Conservation (phyloP, 176 grass and related monocot species). For the Paspalum vaginatum region DNA sequence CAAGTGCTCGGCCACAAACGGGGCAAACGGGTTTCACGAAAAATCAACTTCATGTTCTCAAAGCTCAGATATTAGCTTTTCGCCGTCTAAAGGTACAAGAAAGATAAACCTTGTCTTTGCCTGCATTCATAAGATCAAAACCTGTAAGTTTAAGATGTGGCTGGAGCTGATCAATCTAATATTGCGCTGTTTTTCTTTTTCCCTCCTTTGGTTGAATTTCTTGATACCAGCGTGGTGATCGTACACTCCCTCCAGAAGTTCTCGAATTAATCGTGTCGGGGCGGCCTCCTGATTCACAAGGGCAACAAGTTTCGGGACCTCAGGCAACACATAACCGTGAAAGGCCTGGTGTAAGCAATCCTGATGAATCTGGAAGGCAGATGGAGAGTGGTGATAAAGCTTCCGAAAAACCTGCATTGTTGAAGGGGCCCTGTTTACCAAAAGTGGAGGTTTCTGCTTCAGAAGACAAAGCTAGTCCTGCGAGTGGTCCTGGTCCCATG, state of each 20-base stretch:
- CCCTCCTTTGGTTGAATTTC: conserved; percentile 24
- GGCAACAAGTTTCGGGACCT: conserved; percentile 44
- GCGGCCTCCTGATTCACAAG: conserved; percentile 49
- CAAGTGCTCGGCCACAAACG: conserved; percentile 39
- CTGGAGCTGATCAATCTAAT: conserved; percentile 37
- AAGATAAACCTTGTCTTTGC: conserved; percentile 30
- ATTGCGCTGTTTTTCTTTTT: conserved; percentile 20
- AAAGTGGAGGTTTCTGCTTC: conserved; percentile 68
- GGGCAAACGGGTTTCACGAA: conserved; percentile 73
- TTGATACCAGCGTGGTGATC: conserved; percentile 81
- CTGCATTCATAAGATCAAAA: conserved; percentile 25
- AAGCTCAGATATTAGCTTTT: conserved; percentile 99
- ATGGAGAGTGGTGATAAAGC: conserved; percentile 59
- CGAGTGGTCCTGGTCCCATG: conserved; percentile 41
- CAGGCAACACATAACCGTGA: conserved; percentile 39
- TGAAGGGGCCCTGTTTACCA: conserved; percentile 52
- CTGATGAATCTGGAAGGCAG: conserved; percentile 51
- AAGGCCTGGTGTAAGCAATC: conserved; percentile 33
- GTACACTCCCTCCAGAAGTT: conserved; percentile 83
- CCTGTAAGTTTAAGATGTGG: background rate
- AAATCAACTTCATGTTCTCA: conserved; percentile 94
- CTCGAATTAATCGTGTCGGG: conserved; percentile 80
- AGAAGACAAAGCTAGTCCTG: conserved; percentile 61
- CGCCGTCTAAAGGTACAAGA: conserved; percentile 85
- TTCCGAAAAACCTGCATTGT: conserved; percentile 45